Percentiles rank a stretch among this genome's conserved stretches.
Evolutionary conservation across 805 yeast genomes (phyloP).

Genomic region (Barnettozyma vustinii): DNA sequence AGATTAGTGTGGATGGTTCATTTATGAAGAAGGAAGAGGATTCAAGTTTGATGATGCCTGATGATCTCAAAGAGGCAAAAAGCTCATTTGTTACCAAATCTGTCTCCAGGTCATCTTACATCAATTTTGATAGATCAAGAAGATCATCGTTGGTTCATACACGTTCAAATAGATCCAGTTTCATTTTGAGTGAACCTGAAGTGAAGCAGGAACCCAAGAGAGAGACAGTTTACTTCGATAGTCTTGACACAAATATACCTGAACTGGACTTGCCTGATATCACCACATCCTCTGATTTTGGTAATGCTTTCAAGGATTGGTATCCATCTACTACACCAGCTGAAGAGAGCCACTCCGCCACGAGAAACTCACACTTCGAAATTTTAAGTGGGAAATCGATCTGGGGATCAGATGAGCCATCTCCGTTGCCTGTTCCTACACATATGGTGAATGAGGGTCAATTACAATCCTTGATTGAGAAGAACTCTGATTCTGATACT

Average conservation of each 20-base stretch:
- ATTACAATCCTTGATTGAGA: constrained; percentile 14
- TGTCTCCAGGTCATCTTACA: constrained; percentile 19
- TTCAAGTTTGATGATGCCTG: constrained; percentile 5
- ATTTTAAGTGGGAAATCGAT: constrained; percentile 14
- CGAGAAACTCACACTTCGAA: background rate
- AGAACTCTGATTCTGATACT: constrained; percentile 11
- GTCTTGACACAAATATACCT: background rate
- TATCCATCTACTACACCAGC: constrained; percentile 10
- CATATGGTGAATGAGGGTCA: constrained; percentile 14
- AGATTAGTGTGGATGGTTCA: constrained; percentile 5
- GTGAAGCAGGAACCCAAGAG: background rate
- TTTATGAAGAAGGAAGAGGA: constrained; percentile 7
- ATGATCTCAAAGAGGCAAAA: constrained; percentile 4
- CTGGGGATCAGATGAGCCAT: constrained; percentile 18
- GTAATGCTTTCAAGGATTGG: constrained; percentile 36
- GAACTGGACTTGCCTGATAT: constrained; percentile 35
- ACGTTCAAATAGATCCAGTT: background rate
- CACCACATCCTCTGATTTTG: constrained; percentile 45
- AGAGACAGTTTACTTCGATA: constrained; percentile 2
- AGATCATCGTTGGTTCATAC: constrained; percentile 14
- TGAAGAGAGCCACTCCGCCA: background rate
- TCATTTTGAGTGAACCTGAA: background rate
- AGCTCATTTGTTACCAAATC: constrained; percentile 23
- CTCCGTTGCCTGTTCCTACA: background rate
- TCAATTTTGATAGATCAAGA: constrained; percentile 15